Evolutionary conservation across 306 rosid species (phyloP).

Genomic region (Dalbergia cochinchinensis): DNA sequence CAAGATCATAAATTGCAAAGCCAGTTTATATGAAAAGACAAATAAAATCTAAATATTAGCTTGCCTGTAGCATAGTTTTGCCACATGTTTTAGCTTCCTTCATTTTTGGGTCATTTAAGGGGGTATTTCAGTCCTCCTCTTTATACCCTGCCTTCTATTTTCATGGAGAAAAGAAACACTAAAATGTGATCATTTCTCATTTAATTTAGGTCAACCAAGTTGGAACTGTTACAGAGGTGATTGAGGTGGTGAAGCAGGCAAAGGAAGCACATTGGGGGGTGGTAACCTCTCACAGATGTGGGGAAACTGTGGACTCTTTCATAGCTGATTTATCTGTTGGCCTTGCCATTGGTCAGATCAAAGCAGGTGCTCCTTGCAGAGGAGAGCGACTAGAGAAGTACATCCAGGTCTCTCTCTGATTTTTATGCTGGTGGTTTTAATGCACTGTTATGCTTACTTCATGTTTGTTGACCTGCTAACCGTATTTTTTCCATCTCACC

Average conservation of each 20-base stretch:
- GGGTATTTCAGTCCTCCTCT: constrained; percentile 22
- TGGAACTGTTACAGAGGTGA: constrained; percentile 90
- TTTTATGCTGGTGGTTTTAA: constrained; percentile 41
- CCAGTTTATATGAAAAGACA: constrained; percentile 16
- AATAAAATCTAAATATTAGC: constrained; percentile 26
- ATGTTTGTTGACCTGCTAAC: constrained; percentile 17
- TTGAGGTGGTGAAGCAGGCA: constrained; percentile 87
- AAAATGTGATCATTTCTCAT: constrained; percentile 42
- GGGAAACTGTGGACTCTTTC: constrained; percentile 90
- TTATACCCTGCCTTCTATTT: constrained; percentile 16
- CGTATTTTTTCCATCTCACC: constrained; percentile 4
- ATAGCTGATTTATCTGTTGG: constrained; percentile 97
- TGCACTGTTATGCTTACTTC: constrained; percentile 27
- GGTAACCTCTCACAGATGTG: constrained; percentile 87
- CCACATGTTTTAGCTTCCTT: background rate
- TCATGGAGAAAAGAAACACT: constrained; percentile 9
- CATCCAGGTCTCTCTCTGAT: constrained; percentile 74
- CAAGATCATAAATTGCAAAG: constrained; percentile 19
- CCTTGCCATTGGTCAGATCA: constrained; percentile 85
- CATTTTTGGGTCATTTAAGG: constrained; percentile 6
- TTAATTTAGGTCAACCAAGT: constrained; percentile 84
- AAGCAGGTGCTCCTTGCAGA: constrained; percentile 99
- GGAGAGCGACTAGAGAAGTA: constrained; percentile 95
- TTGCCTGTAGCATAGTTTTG: constrained; percentile 35
- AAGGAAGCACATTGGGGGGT: constrained; percentile 91